These are phyloP conservation scores for Crassisporium funariophilum DNA, from an alignment of 768 basidiomycete genomes.

Conservation along the genomic window DNA sequence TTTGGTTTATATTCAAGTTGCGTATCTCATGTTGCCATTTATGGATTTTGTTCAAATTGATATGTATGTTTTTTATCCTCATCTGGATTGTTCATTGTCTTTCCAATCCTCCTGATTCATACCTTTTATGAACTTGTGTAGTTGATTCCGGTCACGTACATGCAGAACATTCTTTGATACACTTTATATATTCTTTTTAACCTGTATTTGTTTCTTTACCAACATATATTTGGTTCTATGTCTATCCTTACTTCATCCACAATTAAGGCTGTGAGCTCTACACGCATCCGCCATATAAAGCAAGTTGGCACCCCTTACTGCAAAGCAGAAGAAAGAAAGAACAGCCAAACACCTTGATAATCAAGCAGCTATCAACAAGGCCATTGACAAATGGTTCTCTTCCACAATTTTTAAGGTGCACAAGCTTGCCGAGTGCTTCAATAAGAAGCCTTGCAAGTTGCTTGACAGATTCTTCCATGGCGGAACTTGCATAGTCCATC, in stretches of 20 bases:
- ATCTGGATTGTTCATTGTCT: too few species aligned
- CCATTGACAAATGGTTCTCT: background rate
- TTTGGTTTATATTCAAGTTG: too few species aligned
- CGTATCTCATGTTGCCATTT: too few species aligned
- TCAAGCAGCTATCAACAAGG: background rate
- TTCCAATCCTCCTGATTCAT: too few species aligned
- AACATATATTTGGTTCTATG: too few species aligned
- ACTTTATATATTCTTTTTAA: too few species aligned
- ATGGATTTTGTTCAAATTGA: too few species aligned
- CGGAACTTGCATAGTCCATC: background rate
- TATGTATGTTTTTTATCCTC: too few species aligned
- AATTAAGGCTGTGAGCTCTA: background rate
- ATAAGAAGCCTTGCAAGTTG: background rate
- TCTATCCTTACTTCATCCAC: background rate
- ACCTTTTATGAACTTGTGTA: too few species aligned
- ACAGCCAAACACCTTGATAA: background rate
- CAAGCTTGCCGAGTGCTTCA: background rate
- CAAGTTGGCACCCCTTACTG: background rate
- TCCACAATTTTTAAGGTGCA: background rate
- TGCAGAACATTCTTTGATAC: too few species aligned
- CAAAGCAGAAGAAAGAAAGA: background rate
- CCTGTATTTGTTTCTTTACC: too few species aligned
- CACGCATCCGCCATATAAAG: background rate
- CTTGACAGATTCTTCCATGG: slow-evolving; percentile 2
- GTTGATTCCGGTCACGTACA: too few species aligned